Evolutionary conservation across 352 stramenopile species (phyloP).

Genomic region (Phytophthora pisi): DNA sequence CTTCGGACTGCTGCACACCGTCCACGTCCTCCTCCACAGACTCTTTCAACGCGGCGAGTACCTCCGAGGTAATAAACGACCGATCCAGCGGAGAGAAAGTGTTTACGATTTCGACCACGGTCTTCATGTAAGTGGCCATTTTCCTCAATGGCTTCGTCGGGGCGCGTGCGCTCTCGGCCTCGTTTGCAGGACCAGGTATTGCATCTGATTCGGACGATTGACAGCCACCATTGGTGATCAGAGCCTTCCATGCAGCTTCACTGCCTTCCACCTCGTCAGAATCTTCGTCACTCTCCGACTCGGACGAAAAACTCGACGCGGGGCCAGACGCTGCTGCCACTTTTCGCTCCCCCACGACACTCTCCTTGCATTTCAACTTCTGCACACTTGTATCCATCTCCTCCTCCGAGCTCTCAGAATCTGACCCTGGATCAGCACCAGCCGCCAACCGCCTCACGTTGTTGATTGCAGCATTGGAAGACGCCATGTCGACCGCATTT

Average conservation of each 20-base stretch:
- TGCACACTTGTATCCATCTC: not conserved
- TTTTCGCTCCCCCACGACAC: not conserved
- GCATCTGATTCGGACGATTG: not conserved
- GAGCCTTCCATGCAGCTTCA: not conserved
- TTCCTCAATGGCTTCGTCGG: not conserved
- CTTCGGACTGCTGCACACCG: not conserved
- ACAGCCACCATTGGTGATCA: not conserved
- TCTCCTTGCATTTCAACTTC: no score
- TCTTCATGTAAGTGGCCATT: conserved; percentile 3
- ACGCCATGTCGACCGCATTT: no score
- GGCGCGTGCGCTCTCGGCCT: not conserved
- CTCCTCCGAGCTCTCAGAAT: not conserved
- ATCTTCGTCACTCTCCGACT: not conserved
- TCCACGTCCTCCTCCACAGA: conserved; percentile 1
- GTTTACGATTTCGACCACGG: conserved; percentile 1
- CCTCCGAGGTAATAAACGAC: not conserved
- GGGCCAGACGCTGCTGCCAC: not conserved
- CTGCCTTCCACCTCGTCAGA: conserved; percentile 1
- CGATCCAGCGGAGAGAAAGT: not conserved
- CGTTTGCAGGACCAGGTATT: no score
- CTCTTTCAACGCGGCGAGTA: not conserved
- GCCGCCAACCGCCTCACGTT: not conserved
- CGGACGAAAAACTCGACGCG: not conserved
- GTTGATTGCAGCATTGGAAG: no score
- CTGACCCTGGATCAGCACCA: not conserved